Evolutionary conservation across 2,329 filamentous ascomycete genomes (phyloP).

Genomic region (Penicillium nordicum): DNA sequence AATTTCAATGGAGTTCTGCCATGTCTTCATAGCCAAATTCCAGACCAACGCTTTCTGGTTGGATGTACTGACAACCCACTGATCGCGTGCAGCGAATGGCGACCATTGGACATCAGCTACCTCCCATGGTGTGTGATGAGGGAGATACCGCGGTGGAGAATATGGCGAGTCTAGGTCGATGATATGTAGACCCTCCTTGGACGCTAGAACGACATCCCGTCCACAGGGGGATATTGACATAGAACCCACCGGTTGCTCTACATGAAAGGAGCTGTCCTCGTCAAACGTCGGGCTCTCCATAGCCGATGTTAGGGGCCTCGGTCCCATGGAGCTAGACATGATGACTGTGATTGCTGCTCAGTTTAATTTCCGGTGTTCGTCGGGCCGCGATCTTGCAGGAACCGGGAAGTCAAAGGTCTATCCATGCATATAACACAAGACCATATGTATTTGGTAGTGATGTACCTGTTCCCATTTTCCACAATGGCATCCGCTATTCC

Average conservation of each 20-base stretch:
- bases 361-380: slow-evolving; percentile 4
- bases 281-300: slow-evolving; percentile 87
- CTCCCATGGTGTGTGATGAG: slow-evolving; percentile 86
- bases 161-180: slow-evolving; percentile 90
- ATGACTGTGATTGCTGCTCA: slow-evolving; percentile 12
- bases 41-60: slow-evolving; percentile 93
- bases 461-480: slow-evolving; percentile 1
- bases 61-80: slow-evolving; percentile 90
- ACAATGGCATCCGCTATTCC: slow-evolving; percentile 1
- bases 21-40: slow-evolving; percentile 72
- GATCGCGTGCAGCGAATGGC: slow-evolving; percentile 81
- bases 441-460: neutral
- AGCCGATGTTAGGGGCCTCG: slow-evolving; percentile 51
- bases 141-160: slow-evolving; percentile 78
- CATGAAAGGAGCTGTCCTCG: slow-evolving; percentile 76
- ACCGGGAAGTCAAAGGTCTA: slow-evolving; percentile 1
- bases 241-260: slow-evolving; percentile 76
- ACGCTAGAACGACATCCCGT: slow-evolving; percentile 84
- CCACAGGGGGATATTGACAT: slow-evolving; percentile 91
- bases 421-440: neutral
- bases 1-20: slow-evolving; percentile 80
- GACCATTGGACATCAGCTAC: slow-evolving; percentile 97
- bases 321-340: slow-evolving; percentile 37
- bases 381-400: slow-evolving; percentile 10
- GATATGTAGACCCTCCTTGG: slow-evolving; percentile 83